Evolutionary conservation across 768 basidiomycete species (phyloP), one percentile per base, ranked within the genome.

Genomic region (Mycena amicta): DNA sequence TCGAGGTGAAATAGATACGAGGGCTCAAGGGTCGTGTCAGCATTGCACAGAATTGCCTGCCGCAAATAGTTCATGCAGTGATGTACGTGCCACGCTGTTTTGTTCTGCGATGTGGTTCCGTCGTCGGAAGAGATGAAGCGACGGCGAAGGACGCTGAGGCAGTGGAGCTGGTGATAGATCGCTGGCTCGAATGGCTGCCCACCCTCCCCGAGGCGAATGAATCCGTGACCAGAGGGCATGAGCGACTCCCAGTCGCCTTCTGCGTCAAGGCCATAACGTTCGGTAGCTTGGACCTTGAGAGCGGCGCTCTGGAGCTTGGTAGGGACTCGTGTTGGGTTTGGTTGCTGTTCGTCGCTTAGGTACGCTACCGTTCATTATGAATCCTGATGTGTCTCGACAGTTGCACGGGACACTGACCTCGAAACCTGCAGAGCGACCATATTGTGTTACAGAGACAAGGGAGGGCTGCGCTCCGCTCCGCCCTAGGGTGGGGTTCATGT

Each of bases 141-240:
- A 12, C 39, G 25, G 15, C 75, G 75, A 11, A 76, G 71, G 52
- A 67, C 56, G 40, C 72, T 70, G 18, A 76, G 59, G 49, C 74
- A 77, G 53, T 76, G 75, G 23, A 73, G 67, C 51, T 78, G 73
- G 60, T 77, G 77, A 62, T 68, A 75, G 40, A 77, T 70, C 30
- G 76, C 67, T n/a, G 77, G 63, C 5, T 61, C 71, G 52, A 78
- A 74, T 2, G 68, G 67, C 33, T 72, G 74, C 47, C 71, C 57
- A 30, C 69, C 15, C 1, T 72, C 69, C 22, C 76, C 76, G 3
- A 76, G 63, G 40, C 68, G 69, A 15, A 75, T 64, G 61, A 75
- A 75, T 3, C 73, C 74, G 12, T 47, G 26, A 6, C n/a, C 16
- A 23, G 25, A 27, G 3, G 50, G 50, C 50, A 51, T 51, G 22